Percentiles rank a stretch among this genome's conserved stretches.
Conservation (phyloP, 352 stramenopile species). For the Globisporangium canariense region DNA sequence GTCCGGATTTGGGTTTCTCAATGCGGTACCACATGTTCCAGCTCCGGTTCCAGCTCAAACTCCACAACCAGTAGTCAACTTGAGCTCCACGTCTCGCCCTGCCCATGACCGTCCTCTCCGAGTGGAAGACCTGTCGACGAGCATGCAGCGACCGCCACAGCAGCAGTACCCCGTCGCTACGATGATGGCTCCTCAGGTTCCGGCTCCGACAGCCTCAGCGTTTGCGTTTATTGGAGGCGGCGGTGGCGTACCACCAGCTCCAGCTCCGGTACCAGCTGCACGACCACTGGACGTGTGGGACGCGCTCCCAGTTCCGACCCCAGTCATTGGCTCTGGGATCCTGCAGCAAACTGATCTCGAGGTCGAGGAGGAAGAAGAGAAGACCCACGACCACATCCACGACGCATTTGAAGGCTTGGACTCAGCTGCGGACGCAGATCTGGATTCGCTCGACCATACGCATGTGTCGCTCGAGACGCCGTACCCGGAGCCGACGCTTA, state of each 20-base stretch:
- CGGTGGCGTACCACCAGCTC: conserved; percentile 16
- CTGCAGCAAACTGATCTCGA: not conserved
- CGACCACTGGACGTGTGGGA: conserved; percentile 54
- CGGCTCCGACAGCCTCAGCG: conserved; percentile 25
- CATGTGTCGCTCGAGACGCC: conserved; percentile 27
- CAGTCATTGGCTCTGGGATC: conserved; percentile 12
- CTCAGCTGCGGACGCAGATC: conserved; percentile 36
- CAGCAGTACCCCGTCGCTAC: conserved; percentile 8
- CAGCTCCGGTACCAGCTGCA: conserved; percentile 13
- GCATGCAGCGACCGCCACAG: conserved; percentile 11
- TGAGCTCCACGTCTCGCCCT: conserved; percentile 15
- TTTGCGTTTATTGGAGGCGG: conserved; percentile 46
- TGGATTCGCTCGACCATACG: conserved; percentile 34
- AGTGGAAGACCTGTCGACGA: conserved; percentile 17
- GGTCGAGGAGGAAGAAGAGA: conserved; percentile 16
- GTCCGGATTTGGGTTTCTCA: conserved; percentile 42
- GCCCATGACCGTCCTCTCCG: conserved; percentile 14
- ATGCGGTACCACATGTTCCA: conserved; percentile 10
- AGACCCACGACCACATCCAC: conserved; percentile 65
- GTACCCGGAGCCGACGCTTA: conserved; percentile 23
- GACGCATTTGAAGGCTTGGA: conserved; percentile 75
- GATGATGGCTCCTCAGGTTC: conserved; percentile 6
- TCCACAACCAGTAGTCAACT: not conserved
- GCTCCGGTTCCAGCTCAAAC: conserved; percentile 14
- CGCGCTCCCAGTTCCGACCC: conserved; percentile 45